Evolutionary conservation across 2,329 filamentous ascomycete species (phyloP).

Genomic region (Fusarium scirpi): DNA sequence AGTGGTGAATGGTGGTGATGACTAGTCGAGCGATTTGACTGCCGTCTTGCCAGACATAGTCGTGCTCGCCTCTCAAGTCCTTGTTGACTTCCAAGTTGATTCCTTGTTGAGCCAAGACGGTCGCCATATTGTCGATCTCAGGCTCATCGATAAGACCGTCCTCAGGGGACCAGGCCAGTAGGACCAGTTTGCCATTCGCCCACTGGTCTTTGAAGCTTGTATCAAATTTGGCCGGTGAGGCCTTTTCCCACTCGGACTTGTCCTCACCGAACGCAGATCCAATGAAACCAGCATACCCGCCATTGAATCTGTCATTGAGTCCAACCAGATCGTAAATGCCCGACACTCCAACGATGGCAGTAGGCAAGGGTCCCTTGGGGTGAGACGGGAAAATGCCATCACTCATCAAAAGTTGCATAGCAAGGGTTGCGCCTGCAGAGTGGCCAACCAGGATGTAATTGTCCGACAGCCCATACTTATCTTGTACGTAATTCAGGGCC

Average conservation of each 20-base stretch:
- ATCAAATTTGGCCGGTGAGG: conserved; percentile 64
- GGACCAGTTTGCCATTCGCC: conserved; percentile 49
- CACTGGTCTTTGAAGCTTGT: conserved; percentile 58
- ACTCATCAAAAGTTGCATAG: conserved; percentile 69
- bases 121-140: conserved; percentile 69
- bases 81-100: conserved; percentile 49
- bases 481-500: conserved; percentile 62
- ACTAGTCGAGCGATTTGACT: conserved; percentile 65
- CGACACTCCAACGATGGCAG: conserved; percentile 69
- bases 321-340: conserved; percentile 75
- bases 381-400: conserved; percentile 46
- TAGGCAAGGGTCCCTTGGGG: conserved; percentile 55
- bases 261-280: conserved; percentile 70
- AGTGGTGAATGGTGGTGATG: conserved; percentile 45
- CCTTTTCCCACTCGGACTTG: conserved; percentile 62
- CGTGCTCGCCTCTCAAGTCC: conserved; percentile 69
- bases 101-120: conserved; percentile 57
- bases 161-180: conserved; percentile 60
- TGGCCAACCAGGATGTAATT: conserved; percentile 71
- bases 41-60: conserved; percentile 73
- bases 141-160: conserved; percentile 66
- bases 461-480: conserved; percentile 58
- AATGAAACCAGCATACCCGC: conserved; percentile 68
- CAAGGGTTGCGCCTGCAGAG: conserved; percentile 72
- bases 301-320: conserved; percentile 60